Evolutionary conservation across 108 stramenopile genomes (phyloP).

Genomic region (Pseudonitzschia multistriata): DNA sequence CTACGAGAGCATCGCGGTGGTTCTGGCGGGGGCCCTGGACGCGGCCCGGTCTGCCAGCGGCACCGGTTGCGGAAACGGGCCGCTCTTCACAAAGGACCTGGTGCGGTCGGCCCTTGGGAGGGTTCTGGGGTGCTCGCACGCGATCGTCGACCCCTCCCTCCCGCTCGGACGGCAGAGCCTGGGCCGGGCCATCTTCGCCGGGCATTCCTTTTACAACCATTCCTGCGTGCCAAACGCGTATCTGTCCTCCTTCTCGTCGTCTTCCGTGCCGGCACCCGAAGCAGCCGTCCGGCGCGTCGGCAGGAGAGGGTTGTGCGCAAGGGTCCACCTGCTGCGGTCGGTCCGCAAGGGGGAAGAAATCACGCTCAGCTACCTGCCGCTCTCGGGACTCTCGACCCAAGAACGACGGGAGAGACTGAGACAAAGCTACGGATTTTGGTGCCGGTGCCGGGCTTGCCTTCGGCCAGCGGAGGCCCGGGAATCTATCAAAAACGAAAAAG

Average conservation of each 20-base stretch:
- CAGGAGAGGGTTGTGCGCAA: slow-evolving; percentile 13
- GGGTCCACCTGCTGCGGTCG: slow-evolving; percentile 23
- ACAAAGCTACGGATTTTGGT: slow-evolving; percentile 29
- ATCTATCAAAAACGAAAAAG: background rate
- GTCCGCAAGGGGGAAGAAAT: slow-evolving; percentile 24
- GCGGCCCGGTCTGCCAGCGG: no score
- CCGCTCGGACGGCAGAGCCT: slow-evolving; percentile 34
- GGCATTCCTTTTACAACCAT: slow-evolving; percentile 49
- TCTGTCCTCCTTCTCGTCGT: slow-evolving; percentile 21
- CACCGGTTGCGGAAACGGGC: no score
- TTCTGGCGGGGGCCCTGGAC: no score
- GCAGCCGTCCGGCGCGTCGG: background rate
- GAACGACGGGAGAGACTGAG: slow-evolving; percentile 30
- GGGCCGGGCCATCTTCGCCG: slow-evolving; percentile 34
- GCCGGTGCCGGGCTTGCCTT: slow-evolving; percentile 27
- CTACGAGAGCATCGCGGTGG: no score
- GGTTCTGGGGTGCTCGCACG: slow-evolving; percentile 41
- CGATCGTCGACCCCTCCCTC: slow-evolving; percentile 29
- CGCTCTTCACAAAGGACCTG: background rate
- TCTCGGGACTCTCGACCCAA: slow-evolving; percentile 25
- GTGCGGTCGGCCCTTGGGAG: slow-evolving; percentile 6
- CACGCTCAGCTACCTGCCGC: slow-evolving; percentile 44
- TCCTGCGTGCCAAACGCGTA: slow-evolving; percentile 44
- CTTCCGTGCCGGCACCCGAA: background rate
- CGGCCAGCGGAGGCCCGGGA: no score